These are phyloP conservation scores for Globisporangium cylindrosporum DNA, from an alignment of 352 stramenopile genomes.

Conservation along the genomic window DNA sequence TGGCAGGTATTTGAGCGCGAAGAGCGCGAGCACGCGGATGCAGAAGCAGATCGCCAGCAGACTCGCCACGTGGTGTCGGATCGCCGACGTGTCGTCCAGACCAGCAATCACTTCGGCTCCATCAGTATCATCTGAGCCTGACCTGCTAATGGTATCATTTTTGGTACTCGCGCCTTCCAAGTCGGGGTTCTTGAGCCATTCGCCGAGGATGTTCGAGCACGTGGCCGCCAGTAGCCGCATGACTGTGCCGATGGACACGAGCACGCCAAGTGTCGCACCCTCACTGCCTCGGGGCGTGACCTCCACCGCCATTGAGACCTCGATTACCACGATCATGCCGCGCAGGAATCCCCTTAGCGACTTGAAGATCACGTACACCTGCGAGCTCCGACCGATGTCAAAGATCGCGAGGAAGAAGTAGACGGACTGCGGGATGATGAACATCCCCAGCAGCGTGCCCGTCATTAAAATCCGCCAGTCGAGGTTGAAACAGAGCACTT, in stretches of 20 bases:
- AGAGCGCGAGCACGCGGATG: constrained; percentile 35
- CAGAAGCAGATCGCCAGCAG: constrained; percentile 40
- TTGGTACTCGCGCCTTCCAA: constrained; percentile 9
- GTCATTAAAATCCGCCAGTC: constrained; percentile 39
- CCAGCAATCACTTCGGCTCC: not conserved
- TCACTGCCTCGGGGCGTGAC: constrained; percentile 51
- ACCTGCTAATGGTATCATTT: not conserved
- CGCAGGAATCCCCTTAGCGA: constrained; percentile 40
- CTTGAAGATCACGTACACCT: constrained; percentile 36
- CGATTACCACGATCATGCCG: constrained; percentile 33
- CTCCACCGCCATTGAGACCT: constrained; percentile 41
- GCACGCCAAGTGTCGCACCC: constrained; percentile 46
- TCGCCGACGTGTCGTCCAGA: constrained; percentile 4
- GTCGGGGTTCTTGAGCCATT: constrained; percentile 28
- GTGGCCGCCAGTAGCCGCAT: constrained; percentile 47
- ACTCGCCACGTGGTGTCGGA: constrained; percentile 27
- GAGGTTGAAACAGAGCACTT: constrained; percentile 37
- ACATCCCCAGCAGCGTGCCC: constrained; percentile 28
- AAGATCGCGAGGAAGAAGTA: constrained; percentile 37
- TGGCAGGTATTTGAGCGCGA: constrained; percentile 40
- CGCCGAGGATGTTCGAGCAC: constrained; percentile 40
- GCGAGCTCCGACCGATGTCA: constrained; percentile 23
- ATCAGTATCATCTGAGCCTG: not conserved
- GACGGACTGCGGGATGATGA: constrained; percentile 37
- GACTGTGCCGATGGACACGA: constrained; percentile 53